Base-by-base conservation (phyloP, 306 rosid genomes). In the Citrullus amarus region DNA sequence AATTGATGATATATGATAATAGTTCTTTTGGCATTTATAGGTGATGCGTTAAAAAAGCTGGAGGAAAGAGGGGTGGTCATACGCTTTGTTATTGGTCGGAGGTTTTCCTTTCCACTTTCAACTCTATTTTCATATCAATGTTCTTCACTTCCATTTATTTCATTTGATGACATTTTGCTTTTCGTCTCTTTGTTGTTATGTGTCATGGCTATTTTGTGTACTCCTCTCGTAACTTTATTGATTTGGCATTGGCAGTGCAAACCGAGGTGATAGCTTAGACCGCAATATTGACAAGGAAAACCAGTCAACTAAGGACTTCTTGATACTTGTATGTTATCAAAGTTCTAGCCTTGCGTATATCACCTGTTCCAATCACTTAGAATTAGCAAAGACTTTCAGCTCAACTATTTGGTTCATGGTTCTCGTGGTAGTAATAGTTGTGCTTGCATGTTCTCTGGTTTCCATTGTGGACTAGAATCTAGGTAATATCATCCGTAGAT, bases 191-290 rank as follows among this genome's bases (percentile, higher is more conserved):
- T 65, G 62, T 43, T 67, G 71, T 16, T 65, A n/a, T 43, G 4
- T 14, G 9, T 15, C 50, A 34, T 77, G 76, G 60, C 46, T 51
- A 30, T 73, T 50, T 16, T 8, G 20, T 50, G 60, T 73, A 32
- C 44, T 73, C 41, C 18, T 73, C 9, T 17, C 43, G 10, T 79
- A 71, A 79, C 78, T 30, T 48, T 39, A 48, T 77, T 75, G 13
- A 75, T 79, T 71, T 82, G 78, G 74, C 59, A 77, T 75, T 91
- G 84, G 82, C 93, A 92, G 99, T 77, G 80, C 99, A 55, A 92
- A 96, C 81, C 88, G 89, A 77, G 99, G 98, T 38, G 99, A 96
- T 88, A 96, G 96, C 92, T 91, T 96, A 86, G 98, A 96, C 86
- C 97, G 93, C 79, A 89, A 88, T 84, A 90, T 96, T 81, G 90